phyloP scores from a whole-genome alignment of 306 rosid genomes.

The Corylus heterophylla region DNA sequence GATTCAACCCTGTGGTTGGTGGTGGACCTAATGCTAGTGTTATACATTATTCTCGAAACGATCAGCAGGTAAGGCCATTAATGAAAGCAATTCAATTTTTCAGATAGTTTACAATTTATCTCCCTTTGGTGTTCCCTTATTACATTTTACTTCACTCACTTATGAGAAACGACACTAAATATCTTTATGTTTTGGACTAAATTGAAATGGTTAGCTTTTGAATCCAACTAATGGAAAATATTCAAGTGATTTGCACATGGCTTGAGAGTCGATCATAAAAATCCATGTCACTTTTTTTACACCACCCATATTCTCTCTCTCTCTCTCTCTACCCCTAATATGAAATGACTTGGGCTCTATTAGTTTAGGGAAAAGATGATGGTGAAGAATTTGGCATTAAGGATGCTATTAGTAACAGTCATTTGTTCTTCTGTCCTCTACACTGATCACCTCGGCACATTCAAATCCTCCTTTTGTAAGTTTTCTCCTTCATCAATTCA shows the following conservation, averaged over 20 bases:
- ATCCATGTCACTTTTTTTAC: neutral
- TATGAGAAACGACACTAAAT: neutral
- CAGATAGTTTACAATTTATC: too few relatives aligned
- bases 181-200: neutral
- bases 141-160: neutral
- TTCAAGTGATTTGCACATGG: neutral
- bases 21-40: conserved; percentile 90
- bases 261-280: neutral
- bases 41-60: conserved; percentile 90
- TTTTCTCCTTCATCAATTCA: neutral
- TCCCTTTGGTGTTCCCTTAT: neutral
- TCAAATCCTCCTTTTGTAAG: neutral
- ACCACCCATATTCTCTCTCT: neutral
- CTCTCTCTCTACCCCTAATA: neutral
- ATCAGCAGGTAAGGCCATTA: conserved; percentile 67
- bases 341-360: neutral
- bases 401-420: neutral
- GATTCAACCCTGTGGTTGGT: conserved; percentile 95
- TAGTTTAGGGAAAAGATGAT: neutral
- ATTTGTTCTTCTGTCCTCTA: neutral
- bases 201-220: neutral
- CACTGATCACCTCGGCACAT: neutral
- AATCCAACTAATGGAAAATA: neutral
- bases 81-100: neutral
- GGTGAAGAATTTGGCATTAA: neutral